Percentiles rank a stretch among this genome's conserved stretches.
Evolutionary conservation across 441 rosid species (phyloP).

Genomic region (Metrosideros polymorpha): DNA sequence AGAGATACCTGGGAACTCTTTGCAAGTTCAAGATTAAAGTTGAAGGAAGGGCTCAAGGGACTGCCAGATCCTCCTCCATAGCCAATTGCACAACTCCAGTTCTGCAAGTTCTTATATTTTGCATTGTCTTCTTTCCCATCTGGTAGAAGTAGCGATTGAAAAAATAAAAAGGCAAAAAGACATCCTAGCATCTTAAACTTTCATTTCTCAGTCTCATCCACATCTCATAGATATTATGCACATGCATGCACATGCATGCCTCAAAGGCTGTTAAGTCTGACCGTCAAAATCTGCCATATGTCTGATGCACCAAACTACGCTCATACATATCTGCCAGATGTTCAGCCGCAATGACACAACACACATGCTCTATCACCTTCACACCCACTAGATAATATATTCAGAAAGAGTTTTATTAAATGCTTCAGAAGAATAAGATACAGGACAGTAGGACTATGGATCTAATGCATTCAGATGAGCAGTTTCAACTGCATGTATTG

Average conservation of each 20-base stretch:
- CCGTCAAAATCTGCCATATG: background rate
- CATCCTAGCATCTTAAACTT: background rate
- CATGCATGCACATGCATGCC: background rate
- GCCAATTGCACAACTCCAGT: constrained; percentile 91
- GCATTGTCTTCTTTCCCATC: constrained; percentile 44
- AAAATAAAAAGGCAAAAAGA: background rate
- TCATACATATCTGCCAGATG: background rate
- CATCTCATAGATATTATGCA: background rate
- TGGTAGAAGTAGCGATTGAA: constrained; percentile 13
- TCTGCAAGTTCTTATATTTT: constrained; percentile 45
- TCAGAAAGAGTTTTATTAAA: background rate
- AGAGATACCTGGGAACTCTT: constrained; percentile 68
- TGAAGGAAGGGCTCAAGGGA: constrained; percentile 88
- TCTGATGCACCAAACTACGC: background rate
- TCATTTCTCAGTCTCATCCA: background rate
- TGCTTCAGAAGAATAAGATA: background rate
- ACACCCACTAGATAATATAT: background rate
- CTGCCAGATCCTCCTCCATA: constrained; percentile 83
- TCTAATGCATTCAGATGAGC: background rate
- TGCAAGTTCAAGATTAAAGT: constrained; percentile 75
- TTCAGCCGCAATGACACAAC: background rate
- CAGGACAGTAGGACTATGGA: background rate
- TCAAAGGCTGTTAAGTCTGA: background rate
- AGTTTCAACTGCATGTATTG: background rate
- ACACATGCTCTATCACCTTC: background rate